Evolutionary conservation across 495 filamentous ascomycete genomes (phyloP), one percentile per base, ranked within the genome.

Genomic region (Tuber borchii): DNA sequence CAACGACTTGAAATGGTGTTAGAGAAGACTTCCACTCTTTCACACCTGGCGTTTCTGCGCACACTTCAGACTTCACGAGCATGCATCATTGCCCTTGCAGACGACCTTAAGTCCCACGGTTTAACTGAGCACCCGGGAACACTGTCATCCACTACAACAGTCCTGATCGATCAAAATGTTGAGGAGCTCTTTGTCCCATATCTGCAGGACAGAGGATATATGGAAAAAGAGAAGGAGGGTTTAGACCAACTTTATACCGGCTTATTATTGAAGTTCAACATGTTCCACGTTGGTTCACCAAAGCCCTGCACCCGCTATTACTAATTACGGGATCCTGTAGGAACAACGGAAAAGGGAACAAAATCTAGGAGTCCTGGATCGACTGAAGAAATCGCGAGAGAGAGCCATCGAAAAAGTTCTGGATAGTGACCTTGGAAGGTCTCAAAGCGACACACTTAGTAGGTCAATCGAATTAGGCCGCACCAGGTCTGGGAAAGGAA

Each of bases 131-230:
- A 97, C 77, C 96, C 96, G 0, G 95, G 97, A 77, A 89, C 94
- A 0, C 92, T 93, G 44, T 95, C 94, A 10, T 90, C 93, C 2
- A 92, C 95, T 80, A 95, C 93, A 42, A 89, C 94, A 0, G 87
- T 95, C 44, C 88, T 91, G 19, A 87, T 99, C 40, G 96, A 99
- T 82, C 95, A 97, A 82, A 97, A 99, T 84, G 86, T 99, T 65
- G 96, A 98, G 77, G 96, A 98, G 76, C 85, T 99, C 17, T 98
- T 99, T 80, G 91, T 98, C 22, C 96, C 96, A 0, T 98, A 98
- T 82, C 92, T 99, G 73, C 89, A 94, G 44, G 94, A 94, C 7
- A 93, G 93, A 43, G 94, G 93, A 16, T 98, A 98, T 80, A 97
- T 98, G 81, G 96, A 99, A 80, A 90, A 93, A 71, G 96, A 99